Evolutionary conservation across 352 stramenopile genomes (phyloP).

Genomic region (Phytophthora pluvialis): DNA sequence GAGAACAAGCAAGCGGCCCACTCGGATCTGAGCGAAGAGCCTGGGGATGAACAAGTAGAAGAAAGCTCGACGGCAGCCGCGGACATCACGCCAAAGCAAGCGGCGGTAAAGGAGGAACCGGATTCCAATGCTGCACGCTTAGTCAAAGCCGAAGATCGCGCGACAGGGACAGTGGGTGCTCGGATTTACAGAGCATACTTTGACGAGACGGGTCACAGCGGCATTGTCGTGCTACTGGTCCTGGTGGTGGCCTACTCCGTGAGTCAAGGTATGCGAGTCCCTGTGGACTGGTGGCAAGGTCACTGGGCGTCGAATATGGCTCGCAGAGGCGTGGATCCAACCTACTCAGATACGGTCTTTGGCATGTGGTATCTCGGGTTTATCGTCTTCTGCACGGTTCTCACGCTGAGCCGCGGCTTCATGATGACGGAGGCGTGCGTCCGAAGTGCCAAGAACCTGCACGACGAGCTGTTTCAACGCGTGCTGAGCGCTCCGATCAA

Average conservation of each 20-base stretch:
- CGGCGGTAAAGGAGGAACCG: too few relatives aligned
- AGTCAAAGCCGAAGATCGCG: slow-evolving; percentile 36
- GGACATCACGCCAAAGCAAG: too few relatives aligned
- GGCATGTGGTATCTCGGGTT: slow-evolving; percentile 49
- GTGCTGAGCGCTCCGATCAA: slow-evolving; percentile 51
- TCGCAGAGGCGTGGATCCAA: slow-evolving; percentile 6
- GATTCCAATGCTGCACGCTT: neutral
- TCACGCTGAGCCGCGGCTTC: slow-evolving; percentile 32
- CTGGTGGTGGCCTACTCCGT: slow-evolving; percentile 23
- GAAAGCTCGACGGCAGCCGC: neutral
- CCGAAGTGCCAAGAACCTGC: slow-evolving; percentile 34
- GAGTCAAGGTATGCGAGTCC: slow-evolving; percentile 25
- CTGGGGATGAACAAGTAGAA: slow-evolving; percentile 7
- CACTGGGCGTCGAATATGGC: slow-evolving; percentile 40
- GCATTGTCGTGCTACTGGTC: slow-evolving; percentile 29
- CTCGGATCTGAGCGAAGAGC: slow-evolving; percentile 11
- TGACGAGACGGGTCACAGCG: slow-evolving; percentile 40
- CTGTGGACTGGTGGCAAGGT: slow-evolving; percentile 47
- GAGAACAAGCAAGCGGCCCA: slow-evolving; percentile 3
- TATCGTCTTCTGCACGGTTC: slow-evolving; percentile 31
- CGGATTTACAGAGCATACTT: slow-evolving; percentile 45
- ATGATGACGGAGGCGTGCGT: slow-evolving; percentile 42
- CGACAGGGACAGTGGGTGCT: slow-evolving; percentile 35
- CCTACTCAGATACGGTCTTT: slow-evolving; percentile 46
- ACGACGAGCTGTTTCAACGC: slow-evolving; percentile 44